Conservation (phyloP, 176 grass and related monocot species). For the Eragrostis curvula region DNA sequence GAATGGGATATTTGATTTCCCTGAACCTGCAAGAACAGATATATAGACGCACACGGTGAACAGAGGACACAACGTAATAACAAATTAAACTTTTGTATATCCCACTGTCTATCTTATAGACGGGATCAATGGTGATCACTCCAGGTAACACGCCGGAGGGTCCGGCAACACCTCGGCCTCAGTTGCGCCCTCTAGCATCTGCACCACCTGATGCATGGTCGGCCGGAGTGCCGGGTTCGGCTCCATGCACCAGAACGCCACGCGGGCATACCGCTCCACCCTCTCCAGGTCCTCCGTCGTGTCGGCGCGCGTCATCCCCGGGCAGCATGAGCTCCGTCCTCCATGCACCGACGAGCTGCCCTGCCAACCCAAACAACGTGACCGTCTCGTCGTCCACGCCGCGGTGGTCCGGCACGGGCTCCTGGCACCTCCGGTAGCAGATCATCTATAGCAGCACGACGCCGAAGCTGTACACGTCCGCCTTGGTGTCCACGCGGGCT, state of each 20-base stretch:
- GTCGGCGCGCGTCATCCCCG: neutral
- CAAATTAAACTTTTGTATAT: too few relatives aligned
- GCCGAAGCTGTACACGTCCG: constrained; percentile 18
- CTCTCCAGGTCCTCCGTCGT: neutral
- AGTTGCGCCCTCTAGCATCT: neutral
- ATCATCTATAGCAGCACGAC: constrained; percentile 31
- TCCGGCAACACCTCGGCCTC: neutral
- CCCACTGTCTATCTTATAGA: neutral
- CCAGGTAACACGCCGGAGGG: neutral
- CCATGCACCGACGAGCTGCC: neutral
- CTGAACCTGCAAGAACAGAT: too few relatives aligned
- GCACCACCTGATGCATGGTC: constrained; percentile 22
- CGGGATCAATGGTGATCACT: neutral
- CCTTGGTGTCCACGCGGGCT: constrained; percentile 6
- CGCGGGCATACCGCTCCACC: constrained; percentile 12
- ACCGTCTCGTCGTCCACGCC: neutral
- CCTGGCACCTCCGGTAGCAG: constrained; percentile 17
- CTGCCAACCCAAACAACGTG: constrained; percentile 36
- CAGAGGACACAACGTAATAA: too few relatives aligned
- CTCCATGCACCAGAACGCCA: constrained; percentile 28
- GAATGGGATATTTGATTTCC: too few relatives aligned
- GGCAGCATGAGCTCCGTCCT: constrained; percentile 7
- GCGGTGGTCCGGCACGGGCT: neutral
- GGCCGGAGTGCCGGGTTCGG: constrained; percentile 14
- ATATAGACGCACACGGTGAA: too few relatives aligned